phyloP scores from a whole-genome alignment of 192 early-diverging fungal species.

The Coemansia sp. region DNA sequence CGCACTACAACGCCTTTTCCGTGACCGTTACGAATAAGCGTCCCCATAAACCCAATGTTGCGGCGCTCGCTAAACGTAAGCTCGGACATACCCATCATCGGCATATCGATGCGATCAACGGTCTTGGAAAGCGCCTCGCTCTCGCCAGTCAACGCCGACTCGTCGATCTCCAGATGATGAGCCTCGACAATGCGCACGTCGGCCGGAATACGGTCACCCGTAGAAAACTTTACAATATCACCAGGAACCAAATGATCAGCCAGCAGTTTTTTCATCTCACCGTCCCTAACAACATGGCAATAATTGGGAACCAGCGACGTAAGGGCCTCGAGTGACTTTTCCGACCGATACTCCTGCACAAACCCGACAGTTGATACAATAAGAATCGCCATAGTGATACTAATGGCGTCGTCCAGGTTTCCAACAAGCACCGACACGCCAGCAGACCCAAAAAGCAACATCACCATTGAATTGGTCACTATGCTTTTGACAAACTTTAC shows the following conservation, averaged over 20 bases:
- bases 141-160: slow-evolving; percentile 92
- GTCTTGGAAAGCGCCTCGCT: slow-evolving; percentile 83
- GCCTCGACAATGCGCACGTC: slow-evolving; percentile 81
- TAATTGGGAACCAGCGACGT: slow-evolving; percentile 85
- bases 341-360: slow-evolving; percentile 90
- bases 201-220: slow-evolving; percentile 92
- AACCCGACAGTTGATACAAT: slow-evolving; percentile 87
- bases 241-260: slow-evolving; percentile 89
- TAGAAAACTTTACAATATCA: slow-evolving; percentile 82
- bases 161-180: slow-evolving; percentile 86
- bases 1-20: slow-evolving; percentile 89
- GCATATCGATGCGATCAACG: slow-evolving; percentile 50
- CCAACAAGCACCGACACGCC: slow-evolving; percentile 73
- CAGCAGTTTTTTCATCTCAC: slow-evolving; percentile 55
- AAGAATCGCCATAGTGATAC: slow-evolving; percentile 77
- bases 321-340: slow-evolving; percentile 90
- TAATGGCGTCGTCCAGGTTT: slow-evolving; percentile 83
- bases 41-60: slow-evolving; percentile 97
- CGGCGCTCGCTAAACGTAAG: slow-evolving; percentile 48
- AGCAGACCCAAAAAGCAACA: slow-evolving; percentile 82
- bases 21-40: slow-evolving; percentile 83
- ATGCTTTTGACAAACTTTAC: slow-evolving; percentile 82
- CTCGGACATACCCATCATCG: slow-evolving; percentile 23
- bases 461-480: slow-evolving; percentile 83
- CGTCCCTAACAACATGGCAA: slow-evolving; percentile 76